Conservation (phyloP, 2,329 filamentous ascomycete species). For the Aspergillus ruber region DNA sequence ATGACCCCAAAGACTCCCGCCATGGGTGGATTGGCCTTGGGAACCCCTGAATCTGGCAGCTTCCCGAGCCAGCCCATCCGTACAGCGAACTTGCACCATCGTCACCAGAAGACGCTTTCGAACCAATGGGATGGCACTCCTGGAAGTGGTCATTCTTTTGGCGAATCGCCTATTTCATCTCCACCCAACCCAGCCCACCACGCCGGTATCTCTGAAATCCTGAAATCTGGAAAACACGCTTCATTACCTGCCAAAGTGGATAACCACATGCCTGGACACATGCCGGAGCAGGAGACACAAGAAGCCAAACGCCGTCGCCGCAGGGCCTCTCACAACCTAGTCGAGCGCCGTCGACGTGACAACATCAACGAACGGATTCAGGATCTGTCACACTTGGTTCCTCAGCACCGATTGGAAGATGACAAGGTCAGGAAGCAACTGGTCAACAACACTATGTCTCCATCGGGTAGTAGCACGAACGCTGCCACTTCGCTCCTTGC, state of each 20-base stretch:
- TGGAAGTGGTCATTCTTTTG: slow-evolving; percentile 75
- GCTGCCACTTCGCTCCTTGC: slow-evolving; percentile 78
- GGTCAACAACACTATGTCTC: slow-evolving; percentile 83
- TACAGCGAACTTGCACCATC: slow-evolving; percentile 52
- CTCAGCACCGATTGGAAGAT: slow-evolving; percentile 85
- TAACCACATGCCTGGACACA: slow-evolving; percentile 36
- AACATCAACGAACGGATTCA: slow-evolving; percentile 99
- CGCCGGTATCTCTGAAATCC: slow-evolving; percentile 78
- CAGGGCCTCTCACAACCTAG: slow-evolving; percentile 90
- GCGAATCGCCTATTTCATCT: slow-evolving; percentile 83
- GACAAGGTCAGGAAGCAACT: slow-evolving; percentile 96
- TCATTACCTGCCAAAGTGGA: slow-evolving; percentile 85
- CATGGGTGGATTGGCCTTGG: slow-evolving; percentile 65
- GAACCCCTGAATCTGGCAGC: slow-evolving; percentile 62
- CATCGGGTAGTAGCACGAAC: slow-evolving; percentile 55
- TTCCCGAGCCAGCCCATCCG: slow-evolving; percentile 75
- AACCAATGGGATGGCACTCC: slow-evolving; percentile 86
- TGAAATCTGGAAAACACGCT: slow-evolving; percentile 73
- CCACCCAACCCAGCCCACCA: slow-evolving; percentile 53
- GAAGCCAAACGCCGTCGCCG: slow-evolving; percentile 89
- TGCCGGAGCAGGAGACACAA: slow-evolving; percentile 63
- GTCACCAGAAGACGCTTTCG: slow-evolving; percentile 77
- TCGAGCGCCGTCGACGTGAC: slow-evolving; percentile 88
- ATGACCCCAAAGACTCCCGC: slow-evolving; percentile 82
- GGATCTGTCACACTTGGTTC: slow-evolving; percentile 88